These are phyloP conservation scores for Oropetium thomaeum DNA, from an alignment of 176 grass and related monocot genomes.

Conservation along the genomic window DNA sequence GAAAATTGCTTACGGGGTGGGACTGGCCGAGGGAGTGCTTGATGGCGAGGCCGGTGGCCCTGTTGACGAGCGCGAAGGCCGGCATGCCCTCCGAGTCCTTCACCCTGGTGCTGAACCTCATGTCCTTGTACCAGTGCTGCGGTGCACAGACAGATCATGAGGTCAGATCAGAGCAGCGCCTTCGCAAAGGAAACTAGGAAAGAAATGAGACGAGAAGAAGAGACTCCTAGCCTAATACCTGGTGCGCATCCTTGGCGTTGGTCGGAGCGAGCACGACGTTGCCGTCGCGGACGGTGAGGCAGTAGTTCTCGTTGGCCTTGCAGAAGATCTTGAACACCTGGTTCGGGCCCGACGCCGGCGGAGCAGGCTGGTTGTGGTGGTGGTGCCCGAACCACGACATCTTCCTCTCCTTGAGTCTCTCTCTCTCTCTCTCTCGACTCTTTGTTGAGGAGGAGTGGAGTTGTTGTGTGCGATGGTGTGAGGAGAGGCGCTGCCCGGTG, in stretches of 20 bases:
- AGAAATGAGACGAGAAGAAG: too few relatives aligned
- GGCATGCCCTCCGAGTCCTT: constrained; percentile 69
- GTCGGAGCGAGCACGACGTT: constrained; percentile 45
- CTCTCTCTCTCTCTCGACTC: background rate
- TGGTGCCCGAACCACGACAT: constrained; percentile 37
- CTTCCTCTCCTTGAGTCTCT: background rate
- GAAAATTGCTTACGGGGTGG: constrained; percentile 42
- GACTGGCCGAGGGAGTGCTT: constrained; percentile 69
- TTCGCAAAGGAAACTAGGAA: too few relatives aligned
- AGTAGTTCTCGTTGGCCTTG: constrained; percentile 52
- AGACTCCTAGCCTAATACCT: too few relatives aligned
- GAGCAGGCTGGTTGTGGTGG: constrained; percentile 18
- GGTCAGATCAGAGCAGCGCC: too few relatives aligned
- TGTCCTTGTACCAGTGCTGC: constrained; percentile 78
- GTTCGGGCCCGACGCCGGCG: constrained; percentile 27
- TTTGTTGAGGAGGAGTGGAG: too few relatives aligned
- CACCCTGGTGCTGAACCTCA: constrained; percentile 58
- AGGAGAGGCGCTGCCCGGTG: constrained; percentile 6
- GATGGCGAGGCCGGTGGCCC: constrained; percentile 62
- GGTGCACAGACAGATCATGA: background rate
- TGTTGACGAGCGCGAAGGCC: constrained; percentile 72
- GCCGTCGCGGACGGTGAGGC: constrained; percentile 59
- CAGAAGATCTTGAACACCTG: constrained; percentile 66
- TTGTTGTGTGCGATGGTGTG: background rate
- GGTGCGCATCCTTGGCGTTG: constrained; percentile 50